phyloP scores from a whole-genome alignment of 2,329 filamentous ascomycete genomes.

The Passalora sequoiae region DNA sequence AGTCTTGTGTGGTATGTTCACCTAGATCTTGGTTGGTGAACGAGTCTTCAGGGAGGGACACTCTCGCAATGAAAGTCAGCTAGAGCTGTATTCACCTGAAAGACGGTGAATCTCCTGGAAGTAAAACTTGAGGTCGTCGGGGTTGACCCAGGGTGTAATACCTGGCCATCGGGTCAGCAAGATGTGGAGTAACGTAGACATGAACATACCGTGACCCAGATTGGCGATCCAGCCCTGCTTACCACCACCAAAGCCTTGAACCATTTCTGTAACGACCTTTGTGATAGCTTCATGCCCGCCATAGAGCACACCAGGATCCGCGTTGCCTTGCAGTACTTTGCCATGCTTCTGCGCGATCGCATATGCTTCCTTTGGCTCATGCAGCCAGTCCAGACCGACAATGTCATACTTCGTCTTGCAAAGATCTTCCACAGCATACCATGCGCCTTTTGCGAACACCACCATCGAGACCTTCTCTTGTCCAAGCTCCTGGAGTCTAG shows the following conservation, averaged over 20 bases:
- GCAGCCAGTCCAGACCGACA: conserved; percentile 90
- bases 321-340: conserved; percentile 88
- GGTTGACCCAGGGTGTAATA: conserved; percentile 90
- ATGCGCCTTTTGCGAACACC: conserved; percentile 95
- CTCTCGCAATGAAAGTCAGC: conserved; percentile 27
- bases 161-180: conserved; percentile 47
- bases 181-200: neutral
- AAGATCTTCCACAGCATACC: conserved; percentile 84
- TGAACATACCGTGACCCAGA: conserved; percentile 75
- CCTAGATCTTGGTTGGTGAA: conserved; percentile 32
- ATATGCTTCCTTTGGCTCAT: conserved; percentile 79
- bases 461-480: conserved; percentile 88
- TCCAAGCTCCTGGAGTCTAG: conserved; percentile 65
- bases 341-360: conserved; percentile 64
- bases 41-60: conserved; percentile 11
- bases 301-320: conserved; percentile 89
- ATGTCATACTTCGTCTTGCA: conserved; percentile 90
- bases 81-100: conserved; percentile 30
- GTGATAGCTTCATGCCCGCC: conserved; percentile 78
- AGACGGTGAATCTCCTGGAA: conserved; percentile 77
- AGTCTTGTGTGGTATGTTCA: conserved; percentile 22
- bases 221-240: conserved; percentile 97
- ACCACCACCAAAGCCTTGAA: conserved; percentile 73
- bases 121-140: conserved; percentile 87
- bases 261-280: conserved; percentile 76